Base-by-base conservation (phyloP, 1,139 yeast genomes). In the Kodamaea anthophila region DNA sequence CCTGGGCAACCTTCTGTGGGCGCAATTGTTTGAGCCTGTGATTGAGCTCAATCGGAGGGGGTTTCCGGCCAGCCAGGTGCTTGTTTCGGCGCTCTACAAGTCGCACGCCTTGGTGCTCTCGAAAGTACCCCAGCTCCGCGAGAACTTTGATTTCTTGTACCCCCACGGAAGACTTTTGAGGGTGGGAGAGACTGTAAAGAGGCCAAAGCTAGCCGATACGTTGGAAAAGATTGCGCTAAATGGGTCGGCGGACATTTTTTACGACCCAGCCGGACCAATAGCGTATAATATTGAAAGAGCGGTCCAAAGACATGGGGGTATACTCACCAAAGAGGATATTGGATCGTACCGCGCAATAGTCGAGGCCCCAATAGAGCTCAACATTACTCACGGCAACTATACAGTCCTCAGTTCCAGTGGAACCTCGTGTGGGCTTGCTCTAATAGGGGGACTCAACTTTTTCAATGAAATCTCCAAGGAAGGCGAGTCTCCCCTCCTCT, bases 381-480 rank as follows among this genome's bases (percentile, higher is more conserved):
- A 45, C 9, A 47, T 57, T 28, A 37, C 36, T 5, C 37, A 35
- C 20, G 60, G 70, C 44, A 51, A 69, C 19, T 53, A 56, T 28
- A 74, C 74, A 13, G 72, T 87, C 1, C 65, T 66, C 40, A 80
- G 94, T 0, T 60, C 85, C n/a, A 67, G 67, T 23, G 94, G 95
- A 2, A 77, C 88, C 1, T 77, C 93, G 3, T 74, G 88, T 2
- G 98, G 98, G 0, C 71, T 91, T 4, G 93, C 94, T 0, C 58
- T 91, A 30, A 45, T 83, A 9, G 70, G 88, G 1, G 96, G 94
- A 0, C 60, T 91, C 34, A 74, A 77, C 35, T 73, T 86, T 22
- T 76, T 64, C 46, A 31, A 32, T 11, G 30, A 30, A 3, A 25
- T 39, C 3, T 24, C 30, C 21, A 19, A 23, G n/a, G 20, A 29